Base-by-base conservation (phyloP, 2,329 filamentous ascomycete species). In the Cephalotrichum gorgonifer region DNA sequence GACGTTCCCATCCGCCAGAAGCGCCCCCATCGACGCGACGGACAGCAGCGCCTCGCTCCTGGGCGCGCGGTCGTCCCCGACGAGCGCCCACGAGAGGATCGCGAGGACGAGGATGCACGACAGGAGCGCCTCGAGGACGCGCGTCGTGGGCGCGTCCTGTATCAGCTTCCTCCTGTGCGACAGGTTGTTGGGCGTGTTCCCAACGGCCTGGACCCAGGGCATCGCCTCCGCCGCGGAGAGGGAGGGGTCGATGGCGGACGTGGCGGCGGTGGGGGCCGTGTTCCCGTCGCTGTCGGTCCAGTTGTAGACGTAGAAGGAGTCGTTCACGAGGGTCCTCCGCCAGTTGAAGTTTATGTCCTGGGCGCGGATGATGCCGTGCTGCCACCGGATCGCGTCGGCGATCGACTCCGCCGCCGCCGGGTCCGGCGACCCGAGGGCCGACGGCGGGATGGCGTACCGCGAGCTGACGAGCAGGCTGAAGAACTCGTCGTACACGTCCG, bases 1-100 rank as follows among this genome's bases (percentile, higher is more conserved):
- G 3, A 68, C 50, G 50, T 69, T 67, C 1, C 65, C 66, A 25
- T 67, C 66, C 1, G 59, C 64, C 3, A 69, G 56, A 23, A 68
- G 55, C 1, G 63, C 62, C 0, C 62, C 62, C 20, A 62, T 51
- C n/a, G 62, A 63, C n/a, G 65, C 66, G 45, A 69, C 64, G 25
- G 58, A 64, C 3, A 60, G 61, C 8, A 59, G 60, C 7, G 57
- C 54, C 1, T 60, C 56, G 14, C n/a, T 28, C 3, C 31, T 11
- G 15, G 66, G 64, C 12, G 66, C 56, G 11, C 53, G 53, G 15
- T 56, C 51, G 6, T 55, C 55, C 3, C 55, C 57, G 7, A 57
- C 56, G 2, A 57, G 55, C 2, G 57, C 47, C 64, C 64, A 67
- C 0, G 61, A 54, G 6, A 57, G 27, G 2, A 62, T 43, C 14